phyloP scores from a whole-genome alignment of 352 stramenopile genomes.

The Phytopythium montanum region DNA sequence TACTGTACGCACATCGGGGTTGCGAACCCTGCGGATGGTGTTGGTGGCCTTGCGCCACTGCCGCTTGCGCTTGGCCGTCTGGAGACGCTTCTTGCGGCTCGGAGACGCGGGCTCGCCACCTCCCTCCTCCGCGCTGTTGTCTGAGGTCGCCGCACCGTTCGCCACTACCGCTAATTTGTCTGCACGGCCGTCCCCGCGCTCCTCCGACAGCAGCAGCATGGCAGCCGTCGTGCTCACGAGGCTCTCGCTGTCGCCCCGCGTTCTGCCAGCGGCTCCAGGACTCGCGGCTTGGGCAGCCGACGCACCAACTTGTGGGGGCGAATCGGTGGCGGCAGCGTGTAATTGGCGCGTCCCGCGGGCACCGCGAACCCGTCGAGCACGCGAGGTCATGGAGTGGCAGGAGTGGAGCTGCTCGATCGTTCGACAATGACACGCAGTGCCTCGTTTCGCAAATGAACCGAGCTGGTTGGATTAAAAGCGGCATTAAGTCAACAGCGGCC shows the following conservation, averaged over 20 bases:
- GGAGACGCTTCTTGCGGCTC: neutral
- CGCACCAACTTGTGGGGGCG: too few species aligned
- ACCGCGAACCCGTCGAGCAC: neutral
- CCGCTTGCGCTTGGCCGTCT: neutral
- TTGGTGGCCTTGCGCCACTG: constrained; percentile 3
- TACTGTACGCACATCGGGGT: neutral
- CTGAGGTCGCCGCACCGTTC: neutral
- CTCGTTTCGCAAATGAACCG: too few species aligned
- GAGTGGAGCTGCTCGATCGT: too few species aligned
- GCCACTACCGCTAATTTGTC: too few species aligned
- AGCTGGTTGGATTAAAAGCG: too few species aligned
- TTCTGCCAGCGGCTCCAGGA: too few species aligned
- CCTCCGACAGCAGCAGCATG: neutral
- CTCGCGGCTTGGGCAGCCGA: neutral
- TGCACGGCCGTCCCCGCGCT: neutral
- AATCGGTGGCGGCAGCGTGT: too few species aligned
- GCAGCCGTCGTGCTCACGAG: neutral
- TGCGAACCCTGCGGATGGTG: neutral
- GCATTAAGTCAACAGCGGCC: too few species aligned
- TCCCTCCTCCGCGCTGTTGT: neutral
- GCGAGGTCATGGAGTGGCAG: too few species aligned
- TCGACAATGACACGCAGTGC: too few species aligned
- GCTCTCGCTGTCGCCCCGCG: neutral
- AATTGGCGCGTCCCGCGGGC: neutral
- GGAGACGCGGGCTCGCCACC: neutral